These are phyloP conservation scores for Xylaria curta DNA, from an alignment of 495 filamentous ascomycete genomes.

Conservation along the genomic window DNA sequence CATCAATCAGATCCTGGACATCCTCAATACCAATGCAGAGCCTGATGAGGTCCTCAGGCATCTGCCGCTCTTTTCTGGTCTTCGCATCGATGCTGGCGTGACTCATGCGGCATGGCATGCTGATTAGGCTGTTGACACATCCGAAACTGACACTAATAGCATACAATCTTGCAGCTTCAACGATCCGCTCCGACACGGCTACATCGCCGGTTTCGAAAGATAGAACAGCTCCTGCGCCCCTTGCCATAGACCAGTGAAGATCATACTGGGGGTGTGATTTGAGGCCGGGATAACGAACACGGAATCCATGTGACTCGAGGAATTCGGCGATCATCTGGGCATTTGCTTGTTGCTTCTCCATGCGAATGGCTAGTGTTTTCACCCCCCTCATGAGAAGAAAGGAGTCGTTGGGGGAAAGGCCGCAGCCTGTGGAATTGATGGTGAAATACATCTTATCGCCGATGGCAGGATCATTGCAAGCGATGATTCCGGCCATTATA, in stretches of 20 bases:
- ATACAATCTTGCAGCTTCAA: slow-evolving; percentile 90
- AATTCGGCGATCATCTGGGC: slow-evolving; percentile 90
- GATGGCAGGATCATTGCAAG: slow-evolving; percentile 77
- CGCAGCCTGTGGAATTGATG: slow-evolving; percentile 94
- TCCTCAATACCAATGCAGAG: slow-evolving; percentile 98
- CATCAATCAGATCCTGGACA: slow-evolving; percentile 89
- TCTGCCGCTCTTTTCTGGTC: slow-evolving; percentile 83
- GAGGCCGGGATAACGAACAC: slow-evolving; percentile 91
- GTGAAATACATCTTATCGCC: slow-evolving; percentile 94
- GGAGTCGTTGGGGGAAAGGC: slow-evolving; percentile 90
- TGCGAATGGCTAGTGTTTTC: slow-evolving; percentile 94
- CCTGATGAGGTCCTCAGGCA: slow-evolving; percentile 96
- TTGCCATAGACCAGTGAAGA: slow-evolving; percentile 91
- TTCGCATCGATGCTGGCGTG: slow-evolving; percentile 98
- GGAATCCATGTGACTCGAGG: slow-evolving; percentile 89
- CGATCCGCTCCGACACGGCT: slow-evolving; percentile 83
- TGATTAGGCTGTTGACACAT: slow-evolving; percentile 97
- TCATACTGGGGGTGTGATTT: slow-evolving; percentile 96
- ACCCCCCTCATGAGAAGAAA: slow-evolving; percentile 94
- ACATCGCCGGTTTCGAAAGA: slow-evolving; percentile 94
- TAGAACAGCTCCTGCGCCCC: slow-evolving; percentile 91
- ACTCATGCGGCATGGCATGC: slow-evolving; percentile 99
- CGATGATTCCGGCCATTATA: slow-evolving; percentile 96
- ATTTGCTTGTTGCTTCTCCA: slow-evolving; percentile 97
- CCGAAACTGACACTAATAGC: slow-evolving; percentile 96